A percentile compares a stretch with the other conserved stretches of the same genome.
These are phyloP conservation scores for Mortierella sp. DNA, from an alignment of 371 early-diverging fungal species.

Conservation along the genomic window DNA sequence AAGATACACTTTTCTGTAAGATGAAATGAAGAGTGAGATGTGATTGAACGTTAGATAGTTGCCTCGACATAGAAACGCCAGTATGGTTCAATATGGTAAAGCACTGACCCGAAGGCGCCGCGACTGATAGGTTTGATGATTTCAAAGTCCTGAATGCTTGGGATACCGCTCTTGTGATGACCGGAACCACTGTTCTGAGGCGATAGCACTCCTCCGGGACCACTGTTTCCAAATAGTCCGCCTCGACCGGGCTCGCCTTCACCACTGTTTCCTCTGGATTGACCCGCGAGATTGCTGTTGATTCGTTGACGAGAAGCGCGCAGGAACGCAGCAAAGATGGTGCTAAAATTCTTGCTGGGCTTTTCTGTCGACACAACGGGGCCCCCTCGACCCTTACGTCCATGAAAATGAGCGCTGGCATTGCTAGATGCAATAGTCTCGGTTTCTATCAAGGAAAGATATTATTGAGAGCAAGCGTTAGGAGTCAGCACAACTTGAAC, in stretches of 20 bases:
- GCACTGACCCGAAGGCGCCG: conserved; percentile 82
- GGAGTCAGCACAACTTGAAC: too few relatives aligned
- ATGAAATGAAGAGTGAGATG: background rate
- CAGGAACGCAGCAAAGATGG: conserved; percentile 48
- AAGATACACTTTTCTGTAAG: conserved; percentile 74
- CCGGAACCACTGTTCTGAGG: conserved; percentile 18
- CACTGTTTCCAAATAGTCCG: conserved; percentile 26
- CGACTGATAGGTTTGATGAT: conserved; percentile 88
- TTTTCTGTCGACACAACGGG: conserved; percentile 24
- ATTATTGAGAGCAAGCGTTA: too few relatives aligned
- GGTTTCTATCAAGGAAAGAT: too few relatives aligned
- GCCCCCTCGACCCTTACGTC: conserved; percentile 21
- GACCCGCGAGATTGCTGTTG: conserved; percentile 38
- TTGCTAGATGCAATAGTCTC: conserved; percentile 9
- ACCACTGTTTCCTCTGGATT: conserved; percentile 21
- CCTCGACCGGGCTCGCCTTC: conserved; percentile 16
- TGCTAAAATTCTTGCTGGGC: conserved; percentile 53
- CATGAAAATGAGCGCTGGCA: background rate
- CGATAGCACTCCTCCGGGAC: conserved; percentile 23
- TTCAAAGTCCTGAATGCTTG: conserved; percentile 86
- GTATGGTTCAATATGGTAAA: background rate
- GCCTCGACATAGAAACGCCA: too few relatives aligned
- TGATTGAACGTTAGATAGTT: too few relatives aligned
- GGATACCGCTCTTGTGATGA: conserved; percentile 59
- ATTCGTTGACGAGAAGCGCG: conserved; percentile 48